phyloP scores from a whole-genome alignment of 306 rosid genomes.

The Cicer cuneatum region DNA sequence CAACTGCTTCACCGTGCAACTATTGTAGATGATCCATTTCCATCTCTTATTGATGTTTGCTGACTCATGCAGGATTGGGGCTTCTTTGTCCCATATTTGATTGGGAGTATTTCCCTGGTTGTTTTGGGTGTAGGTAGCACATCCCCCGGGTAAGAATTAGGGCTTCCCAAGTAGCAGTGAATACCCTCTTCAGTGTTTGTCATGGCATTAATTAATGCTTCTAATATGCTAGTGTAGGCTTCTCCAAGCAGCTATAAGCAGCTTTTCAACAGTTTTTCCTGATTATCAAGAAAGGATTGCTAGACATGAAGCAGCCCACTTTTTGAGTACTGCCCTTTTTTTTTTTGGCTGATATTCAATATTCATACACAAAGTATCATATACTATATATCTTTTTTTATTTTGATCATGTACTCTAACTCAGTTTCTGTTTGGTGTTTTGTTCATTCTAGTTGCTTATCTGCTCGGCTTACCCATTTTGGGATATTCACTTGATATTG shows the following conservation, averaged over 20 bases:
- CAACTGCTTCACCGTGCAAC: too few relatives aligned
- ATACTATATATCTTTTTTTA: constrained; percentile 9
- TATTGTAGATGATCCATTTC: background rate
- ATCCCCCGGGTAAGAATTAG: constrained; percentile 79
- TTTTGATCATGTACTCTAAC: constrained; percentile 15
- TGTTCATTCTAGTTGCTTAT: constrained; percentile 66
- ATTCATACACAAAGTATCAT: constrained; percentile 17
- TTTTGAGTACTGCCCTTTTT: constrained; percentile 59
- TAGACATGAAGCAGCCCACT: constrained; percentile 96
- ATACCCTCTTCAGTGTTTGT: constrained; percentile 35
- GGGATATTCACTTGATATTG: constrained; percentile 88
- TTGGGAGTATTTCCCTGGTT: constrained; percentile 86
- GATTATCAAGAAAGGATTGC: constrained; percentile 93
- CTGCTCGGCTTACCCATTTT: constrained; percentile 87
- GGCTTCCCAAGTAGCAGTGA: constrained; percentile 15
- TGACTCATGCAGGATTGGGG: constrained; percentile 83
- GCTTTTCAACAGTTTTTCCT: constrained; percentile 87
- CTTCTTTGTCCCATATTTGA: constrained; percentile 87
- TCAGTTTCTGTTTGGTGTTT: constrained; percentile 25
- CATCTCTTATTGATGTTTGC: constrained; percentile 43
- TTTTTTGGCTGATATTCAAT: background rate
- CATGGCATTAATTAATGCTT: constrained; percentile 33
- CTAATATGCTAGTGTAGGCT: constrained; percentile 64
- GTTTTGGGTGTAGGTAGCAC: constrained; percentile 93
- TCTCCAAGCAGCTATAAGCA: constrained; percentile 90